These are phyloP conservation scores for Claviceps sp. DNA, from an alignment of 2,329 filamentous ascomycete species.

Conservation along the genomic window DNA sequence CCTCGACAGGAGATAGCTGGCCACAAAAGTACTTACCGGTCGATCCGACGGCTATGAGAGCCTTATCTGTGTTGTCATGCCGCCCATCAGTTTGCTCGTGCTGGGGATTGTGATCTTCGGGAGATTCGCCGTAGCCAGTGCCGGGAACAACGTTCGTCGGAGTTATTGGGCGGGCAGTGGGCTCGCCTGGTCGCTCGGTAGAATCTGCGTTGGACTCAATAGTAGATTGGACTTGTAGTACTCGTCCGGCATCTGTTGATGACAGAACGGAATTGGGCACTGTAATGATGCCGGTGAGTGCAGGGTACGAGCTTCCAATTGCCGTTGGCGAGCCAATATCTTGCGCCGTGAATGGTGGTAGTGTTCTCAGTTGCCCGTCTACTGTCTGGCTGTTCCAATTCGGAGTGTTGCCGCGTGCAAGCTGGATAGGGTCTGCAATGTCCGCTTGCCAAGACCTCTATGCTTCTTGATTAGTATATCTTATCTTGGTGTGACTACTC, in stretches of 20 bases:
- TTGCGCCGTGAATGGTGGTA: not conserved
- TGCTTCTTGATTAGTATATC: not conserved
- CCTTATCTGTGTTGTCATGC: slow-evolving; percentile 7
- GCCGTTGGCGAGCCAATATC: not conserved
- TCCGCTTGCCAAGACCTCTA: not conserved
- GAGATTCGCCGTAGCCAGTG: not conserved
- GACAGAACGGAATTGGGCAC: slow-evolving; percentile 1
- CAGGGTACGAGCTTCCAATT: not conserved
- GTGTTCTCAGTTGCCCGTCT: not conserved
- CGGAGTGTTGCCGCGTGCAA: not conserved
- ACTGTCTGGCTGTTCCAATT: not conserved
- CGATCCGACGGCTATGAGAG: slow-evolving; percentile 10
- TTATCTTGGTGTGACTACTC: not conserved
- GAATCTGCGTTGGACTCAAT: not conserved
- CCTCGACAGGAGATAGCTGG: not conserved
- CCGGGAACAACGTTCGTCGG: not conserved
- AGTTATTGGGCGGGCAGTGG: not conserved
- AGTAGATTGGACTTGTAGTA: not conserved
- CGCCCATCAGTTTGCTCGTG: slow-evolving; percentile 2
- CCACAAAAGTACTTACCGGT: slow-evolving; percentile 8
- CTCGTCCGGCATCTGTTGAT: slow-evolving; percentile 5
- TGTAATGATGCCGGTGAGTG: slow-evolving; percentile 1
- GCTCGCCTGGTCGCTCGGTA: not conserved
- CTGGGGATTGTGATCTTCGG: not conserved
- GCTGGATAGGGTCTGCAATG: not conserved